Conservation (phyloP, 306 rosid genomes). For the Spatholobus suberectus region DNA sequence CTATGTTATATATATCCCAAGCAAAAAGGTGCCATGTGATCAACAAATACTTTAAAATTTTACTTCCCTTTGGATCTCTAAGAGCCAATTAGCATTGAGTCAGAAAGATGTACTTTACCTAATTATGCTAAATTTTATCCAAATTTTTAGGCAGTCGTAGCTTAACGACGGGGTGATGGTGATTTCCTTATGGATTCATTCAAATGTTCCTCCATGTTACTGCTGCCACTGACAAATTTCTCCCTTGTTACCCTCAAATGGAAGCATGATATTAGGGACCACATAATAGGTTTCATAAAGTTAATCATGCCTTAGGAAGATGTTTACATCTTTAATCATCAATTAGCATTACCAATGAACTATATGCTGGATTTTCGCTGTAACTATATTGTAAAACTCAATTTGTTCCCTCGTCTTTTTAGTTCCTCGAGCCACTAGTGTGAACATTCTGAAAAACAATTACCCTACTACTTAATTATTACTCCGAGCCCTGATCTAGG, state of each 20-base stretch:
- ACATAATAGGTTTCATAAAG: slow-evolving; percentile 70
- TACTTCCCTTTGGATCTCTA: slow-evolving; percentile 46
- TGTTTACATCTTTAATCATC: slow-evolving; percentile 47
- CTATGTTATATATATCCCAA: slow-evolving; percentile 4
- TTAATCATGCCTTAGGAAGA: slow-evolving; percentile 54
- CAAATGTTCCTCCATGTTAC: slow-evolving; percentile 64
- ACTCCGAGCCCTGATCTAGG: slow-evolving; percentile 15
- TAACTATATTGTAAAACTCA: slow-evolving; percentile 36
- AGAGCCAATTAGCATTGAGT: slow-evolving; percentile 56
- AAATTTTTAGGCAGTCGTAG: slow-evolving; percentile 58
- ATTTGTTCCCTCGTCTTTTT: slow-evolving; percentile 29
- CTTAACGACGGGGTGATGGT: slow-evolving; percentile 65
- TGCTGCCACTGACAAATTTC: slow-evolving; percentile 61
- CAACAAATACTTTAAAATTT: slow-evolving; percentile 47
- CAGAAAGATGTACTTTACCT: slow-evolving; percentile 47
- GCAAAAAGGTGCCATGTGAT: slow-evolving; percentile 66
- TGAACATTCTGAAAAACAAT: slow-evolving; percentile 40
- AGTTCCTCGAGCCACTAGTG: slow-evolving; percentile 45
- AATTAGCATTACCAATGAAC: slow-evolving; percentile 44
- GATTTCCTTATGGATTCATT: slow-evolving; percentile 53
- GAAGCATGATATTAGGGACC: slow-evolving; percentile 80
- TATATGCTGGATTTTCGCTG: slow-evolving; percentile 45
- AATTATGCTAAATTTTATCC: slow-evolving; percentile 45
- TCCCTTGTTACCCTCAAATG: slow-evolving; percentile 67
- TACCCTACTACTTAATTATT: slow-evolving; percentile 32